Percentiles rank a stretch among this genome's conserved stretches.
Conservation (phyloP, 2,329 filamentous ascomycete genomes). For the Cryoendolithus antarcticus region DNA sequence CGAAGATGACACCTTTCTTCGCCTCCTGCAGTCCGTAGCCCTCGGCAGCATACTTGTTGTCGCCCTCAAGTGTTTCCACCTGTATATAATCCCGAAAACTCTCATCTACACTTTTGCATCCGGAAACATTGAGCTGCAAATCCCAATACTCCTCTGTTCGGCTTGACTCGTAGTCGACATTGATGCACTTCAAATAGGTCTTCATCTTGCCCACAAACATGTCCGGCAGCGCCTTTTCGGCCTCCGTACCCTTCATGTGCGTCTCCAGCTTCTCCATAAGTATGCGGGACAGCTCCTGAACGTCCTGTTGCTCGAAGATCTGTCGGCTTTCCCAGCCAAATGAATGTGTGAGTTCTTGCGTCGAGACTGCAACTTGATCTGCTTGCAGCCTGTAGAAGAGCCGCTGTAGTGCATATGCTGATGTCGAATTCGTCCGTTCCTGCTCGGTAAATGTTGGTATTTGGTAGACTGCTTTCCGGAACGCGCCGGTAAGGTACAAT, state of each 20-base stretch:
- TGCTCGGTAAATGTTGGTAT: slow-evolving; percentile 85
- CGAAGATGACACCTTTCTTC: slow-evolving; percentile 95
- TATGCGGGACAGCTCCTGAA: slow-evolving; percentile 91
- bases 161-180: slow-evolving; percentile 94
- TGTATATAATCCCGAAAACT: slow-evolving; percentile 95
- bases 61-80: slow-evolving; percentile 91
- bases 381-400: slow-evolving; percentile 94
- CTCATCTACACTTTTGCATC: slow-evolving; percentile 82
- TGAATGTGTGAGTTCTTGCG: slow-evolving; percentile 85
- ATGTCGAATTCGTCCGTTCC: slow-evolving; percentile 60
- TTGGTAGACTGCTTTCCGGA: slow-evolving; percentile 94
- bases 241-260: slow-evolving; percentile 92
- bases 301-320: slow-evolving; percentile 97
- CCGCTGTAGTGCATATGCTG: slow-evolving; percentile 79
- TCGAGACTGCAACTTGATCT: slow-evolving; percentile 69
- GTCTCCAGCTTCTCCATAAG: slow-evolving; percentile 96
- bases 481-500: slow-evolving; percentile 56
- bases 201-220: slow-evolving; percentile 98
- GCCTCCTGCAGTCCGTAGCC: slow-evolving; percentile 89
- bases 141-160: slow-evolving; percentile 98
- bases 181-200: slow-evolving; percentile 97
- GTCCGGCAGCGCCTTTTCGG: slow-evolving; percentile 74
- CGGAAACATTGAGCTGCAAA: slow-evolving; percentile 90
- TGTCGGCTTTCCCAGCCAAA: slow-evolving; percentile 98
- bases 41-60: slow-evolving; percentile 96